phyloP scores from a whole-genome alignment of 2,329 filamentous ascomycete species.

The Hypoxylon sp. region DNA sequence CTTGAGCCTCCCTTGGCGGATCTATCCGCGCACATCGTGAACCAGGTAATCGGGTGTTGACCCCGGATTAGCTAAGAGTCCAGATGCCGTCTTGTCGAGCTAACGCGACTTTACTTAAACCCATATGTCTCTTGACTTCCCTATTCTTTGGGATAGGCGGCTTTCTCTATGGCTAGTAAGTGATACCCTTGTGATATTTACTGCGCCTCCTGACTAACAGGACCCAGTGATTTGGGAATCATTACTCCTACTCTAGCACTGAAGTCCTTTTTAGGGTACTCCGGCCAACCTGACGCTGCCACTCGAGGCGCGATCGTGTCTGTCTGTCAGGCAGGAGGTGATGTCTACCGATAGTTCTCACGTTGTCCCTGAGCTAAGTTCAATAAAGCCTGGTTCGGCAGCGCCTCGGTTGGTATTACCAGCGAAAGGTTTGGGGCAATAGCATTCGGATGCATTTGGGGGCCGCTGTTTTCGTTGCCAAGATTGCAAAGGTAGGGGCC shows the following conservation, averaged over 20 bases:
- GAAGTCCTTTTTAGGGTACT: conserved; percentile 54
- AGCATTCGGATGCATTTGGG: conserved; percentile 58
- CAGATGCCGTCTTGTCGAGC: conserved; percentile 12
- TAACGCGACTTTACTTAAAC: conserved; percentile 29
- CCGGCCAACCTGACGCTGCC: conserved; percentile 53
- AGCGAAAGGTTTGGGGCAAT: conserved; percentile 57
- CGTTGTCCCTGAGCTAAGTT: conserved; percentile 7
- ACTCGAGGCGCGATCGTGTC: conserved; percentile 58
- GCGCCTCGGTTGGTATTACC: conserved; percentile 57
- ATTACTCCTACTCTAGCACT: conserved; percentile 58
- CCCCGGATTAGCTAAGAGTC: conserved; percentile 28
- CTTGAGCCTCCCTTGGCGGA: conserved; percentile 19
- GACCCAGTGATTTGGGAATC: conserved; percentile 57
- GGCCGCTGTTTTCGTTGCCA: conserved; percentile 58
- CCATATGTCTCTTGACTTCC: conserved; percentile 48
- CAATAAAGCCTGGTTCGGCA: conserved; percentile 56
- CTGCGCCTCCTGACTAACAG: conserved; percentile 6
- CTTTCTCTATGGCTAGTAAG: conserved; percentile 56
- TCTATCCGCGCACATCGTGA: conserved; percentile 7
- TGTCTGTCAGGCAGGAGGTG: conserved; percentile 57
- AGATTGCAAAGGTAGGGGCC: conserved; percentile 56
- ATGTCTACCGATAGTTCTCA: not conserved
- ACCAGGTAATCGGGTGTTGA: conserved; percentile 37
- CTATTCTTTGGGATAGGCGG: conserved; percentile 58
- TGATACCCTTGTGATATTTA: not conserved